Evolutionary conservation across 2,329 filamentous ascomycete genomes (phyloP).

Genomic region (Magnaporthiopsis incrustans): DNA sequence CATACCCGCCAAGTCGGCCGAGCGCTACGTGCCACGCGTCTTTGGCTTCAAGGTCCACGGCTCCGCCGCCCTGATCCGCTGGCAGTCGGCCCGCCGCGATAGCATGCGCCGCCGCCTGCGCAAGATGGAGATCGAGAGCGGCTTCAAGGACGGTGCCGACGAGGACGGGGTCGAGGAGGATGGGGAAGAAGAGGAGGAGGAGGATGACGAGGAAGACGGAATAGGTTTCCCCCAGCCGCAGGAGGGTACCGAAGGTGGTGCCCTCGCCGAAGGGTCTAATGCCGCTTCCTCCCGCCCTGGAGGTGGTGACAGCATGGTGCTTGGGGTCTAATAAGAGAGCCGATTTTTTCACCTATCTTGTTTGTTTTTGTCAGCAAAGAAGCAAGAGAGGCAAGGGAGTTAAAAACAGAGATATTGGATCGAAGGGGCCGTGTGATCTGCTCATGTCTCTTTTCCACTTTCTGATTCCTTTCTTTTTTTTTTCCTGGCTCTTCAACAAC

Average conservation of each 20-base stretch:
- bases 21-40: conserved; percentile 78
- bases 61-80: conserved; percentile 76
- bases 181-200: conserved; percentile 34
- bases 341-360: background rate
- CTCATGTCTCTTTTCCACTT: background rate
- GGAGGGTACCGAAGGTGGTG: background rate
- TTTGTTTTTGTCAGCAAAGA: background rate
- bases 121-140: conserved; percentile 65
- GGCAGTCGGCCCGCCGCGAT: conserved; percentile 77
- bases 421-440: background rate
- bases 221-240: conserved; percentile 3
- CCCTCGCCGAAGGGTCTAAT: background rate
- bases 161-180: conserved; percentile 54
- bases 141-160: conserved; percentile 64
- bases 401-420: background rate
- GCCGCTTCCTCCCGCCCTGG: background rate
- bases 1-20: conserved; percentile 74
- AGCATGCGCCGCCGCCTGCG: conserved; percentile 72
- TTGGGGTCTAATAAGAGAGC: background rate
- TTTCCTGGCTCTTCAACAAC: background rate
- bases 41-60: conserved; percentile 97
- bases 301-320: background rate
- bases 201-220: conserved; percentile 19
- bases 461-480: background rate
- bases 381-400: too few relatives aligned